Base-by-base conservation (phyloP, 345 rosid genomes). In the Camelina laxa region DNA sequence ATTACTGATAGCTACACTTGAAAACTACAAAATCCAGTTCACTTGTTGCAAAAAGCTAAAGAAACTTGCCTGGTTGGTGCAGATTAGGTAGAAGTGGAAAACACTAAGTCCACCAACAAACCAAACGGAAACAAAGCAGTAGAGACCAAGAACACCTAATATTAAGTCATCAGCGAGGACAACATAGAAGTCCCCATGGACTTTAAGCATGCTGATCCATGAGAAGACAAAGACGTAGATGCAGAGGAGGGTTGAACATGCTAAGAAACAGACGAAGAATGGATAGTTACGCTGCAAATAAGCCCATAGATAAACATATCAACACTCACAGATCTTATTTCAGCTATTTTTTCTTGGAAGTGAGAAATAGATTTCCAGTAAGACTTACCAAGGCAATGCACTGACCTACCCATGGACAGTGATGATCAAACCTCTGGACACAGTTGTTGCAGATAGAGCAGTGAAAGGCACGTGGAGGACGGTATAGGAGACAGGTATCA, bases 351-450 rank as follows among this genome's bases (percentile, higher is more conserved):
- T 4, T 19, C 39, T 31, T 14, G 44, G 7, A 44, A 35, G 6
- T 45, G 60, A 20, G 27, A 61, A 83, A 5, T n/a, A 2, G 24
- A 14, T n/a, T 62, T 60, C 10, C 17, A 61, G 20, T 14, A 59
- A 59, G 31, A 47, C 97, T 82, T 84, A 95, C 97, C 68, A 80
- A 16, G 76, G 87, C 99, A 16, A 95, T 95, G 61, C 99, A 95
- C 64, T 95, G 99, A 48, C 99, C 97, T 0, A 92, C 99, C 99
- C 97, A 90, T 0, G 99, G 99, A 67, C 99, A 95, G 66, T 95
- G 99, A 60, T 95, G 99, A 83, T 91, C 99, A 58, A 94, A 94
- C 65, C 84, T 90, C 75, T 91, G 95, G 9, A 90, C 91, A 72
- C 98, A 94, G 60, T 94, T 94, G 80, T 94, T 94, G 77, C 97